Evolutionary conservation across 441 rosid genomes (phyloP).

Genomic region (Manihot esculenta): DNA sequence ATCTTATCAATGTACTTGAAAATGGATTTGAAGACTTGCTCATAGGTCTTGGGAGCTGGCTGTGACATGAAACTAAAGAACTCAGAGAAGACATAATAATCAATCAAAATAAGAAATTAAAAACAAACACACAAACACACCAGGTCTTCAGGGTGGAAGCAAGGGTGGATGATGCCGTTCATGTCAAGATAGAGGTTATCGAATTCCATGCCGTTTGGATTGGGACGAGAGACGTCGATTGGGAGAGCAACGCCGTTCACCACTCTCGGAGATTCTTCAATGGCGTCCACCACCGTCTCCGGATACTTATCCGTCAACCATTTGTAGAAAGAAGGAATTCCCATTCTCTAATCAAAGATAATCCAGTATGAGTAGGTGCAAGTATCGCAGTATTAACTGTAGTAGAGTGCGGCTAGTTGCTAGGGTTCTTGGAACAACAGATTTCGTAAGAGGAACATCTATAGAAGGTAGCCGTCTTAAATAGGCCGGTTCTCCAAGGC

Average conservation of each 20-base stretch:
- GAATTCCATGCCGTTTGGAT: constrained; percentile 31
- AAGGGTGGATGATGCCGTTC: constrained; percentile 38
- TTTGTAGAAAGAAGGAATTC: constrained; percentile 26
- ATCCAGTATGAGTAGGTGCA: not conserved
- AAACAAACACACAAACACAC: not conserved
- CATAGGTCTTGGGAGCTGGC: constrained; percentile 23
- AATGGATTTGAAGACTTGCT: constrained; percentile 19
- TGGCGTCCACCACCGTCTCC: constrained; percentile 2
- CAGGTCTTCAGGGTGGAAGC: constrained; percentile 32
- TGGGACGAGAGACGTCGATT: constrained; percentile 7
- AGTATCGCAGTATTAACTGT: not conserved
- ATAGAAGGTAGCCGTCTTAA: too few relatives aligned
- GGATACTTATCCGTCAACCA: constrained; percentile 30
- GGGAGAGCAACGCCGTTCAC: constrained; percentile 21
- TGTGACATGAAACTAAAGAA: not conserved
- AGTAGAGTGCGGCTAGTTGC: too few relatives aligned
- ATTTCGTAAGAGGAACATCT: too few relatives aligned
- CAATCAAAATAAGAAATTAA: too few relatives aligned
- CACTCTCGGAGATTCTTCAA: constrained; percentile 8
- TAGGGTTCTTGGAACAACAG: too few relatives aligned
- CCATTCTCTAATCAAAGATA: constrained; percentile 10
- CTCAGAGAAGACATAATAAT: not conserved
- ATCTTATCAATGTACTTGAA: constrained; percentile 28
- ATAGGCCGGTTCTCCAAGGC: too few relatives aligned
- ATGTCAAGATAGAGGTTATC: constrained; percentile 39